These are phyloP conservation scores for Cytospora piceae DNA, from an alignment of 2,329 filamentous ascomycete genomes.

Conservation along the genomic window DNA sequence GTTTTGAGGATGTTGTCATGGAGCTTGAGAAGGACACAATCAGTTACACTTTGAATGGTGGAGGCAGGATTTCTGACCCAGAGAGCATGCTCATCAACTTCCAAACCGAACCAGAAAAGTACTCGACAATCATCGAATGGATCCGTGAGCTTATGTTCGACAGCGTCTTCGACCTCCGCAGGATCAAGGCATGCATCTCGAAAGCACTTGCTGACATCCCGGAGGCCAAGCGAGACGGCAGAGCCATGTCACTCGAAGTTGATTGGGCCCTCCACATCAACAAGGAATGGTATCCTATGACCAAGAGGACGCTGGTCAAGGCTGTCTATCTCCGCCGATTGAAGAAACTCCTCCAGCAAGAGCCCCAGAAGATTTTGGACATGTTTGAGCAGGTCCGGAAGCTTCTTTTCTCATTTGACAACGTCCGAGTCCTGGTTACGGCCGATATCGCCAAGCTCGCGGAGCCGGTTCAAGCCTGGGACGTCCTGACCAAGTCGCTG, in stretches of 20 bases:
- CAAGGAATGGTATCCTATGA: conserved; percentile 74
- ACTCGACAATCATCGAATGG: conserved; percentile 80
- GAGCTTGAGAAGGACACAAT: conserved; percentile 91
- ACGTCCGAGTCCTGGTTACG: conserved; percentile 83
- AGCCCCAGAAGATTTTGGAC: conserved; percentile 73
- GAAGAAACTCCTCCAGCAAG: conserved; percentile 76
- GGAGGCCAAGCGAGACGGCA: conserved; percentile 85
- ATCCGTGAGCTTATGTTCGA: conserved; percentile 85
- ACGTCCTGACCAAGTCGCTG: conserved; percentile 60
- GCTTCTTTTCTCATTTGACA: conserved; percentile 79
- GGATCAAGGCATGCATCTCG: conserved; percentile 67
- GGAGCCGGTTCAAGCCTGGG: conserved; percentile 80
- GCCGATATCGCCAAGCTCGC: conserved; percentile 76
- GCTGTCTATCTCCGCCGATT: conserved; percentile 85
- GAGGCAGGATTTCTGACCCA: conserved; percentile 70
- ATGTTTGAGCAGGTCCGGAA: conserved; percentile 78
- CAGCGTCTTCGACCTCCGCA: conserved; percentile 77
- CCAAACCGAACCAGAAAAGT: conserved; percentile 87
- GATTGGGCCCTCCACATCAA: conserved; percentile 81
- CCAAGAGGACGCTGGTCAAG: conserved; percentile 82
- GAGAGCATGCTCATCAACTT: conserved; percentile 84
- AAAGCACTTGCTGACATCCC: conserved; percentile 92
- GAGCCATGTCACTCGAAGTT: conserved; percentile 65
- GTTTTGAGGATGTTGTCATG: conserved; percentile 91
- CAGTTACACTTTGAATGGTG: conserved; percentile 74